Conservation (phyloP, 345 rosid genomes). For the Punica granatum region DNA sequence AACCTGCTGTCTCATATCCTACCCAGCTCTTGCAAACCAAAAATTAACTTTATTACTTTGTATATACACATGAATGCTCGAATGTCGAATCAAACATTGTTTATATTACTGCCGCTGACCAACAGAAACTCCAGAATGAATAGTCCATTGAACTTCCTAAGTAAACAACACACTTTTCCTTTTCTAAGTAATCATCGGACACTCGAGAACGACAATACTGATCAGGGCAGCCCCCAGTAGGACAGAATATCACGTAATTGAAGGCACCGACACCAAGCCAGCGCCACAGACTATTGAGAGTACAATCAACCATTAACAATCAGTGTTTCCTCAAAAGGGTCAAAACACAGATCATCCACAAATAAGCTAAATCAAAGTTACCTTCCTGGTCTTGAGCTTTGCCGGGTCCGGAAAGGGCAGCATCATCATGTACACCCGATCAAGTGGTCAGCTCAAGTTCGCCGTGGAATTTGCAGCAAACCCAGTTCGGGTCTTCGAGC, state of each 20-base stretch:
- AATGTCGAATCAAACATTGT: background rate
- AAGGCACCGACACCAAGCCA: background rate
- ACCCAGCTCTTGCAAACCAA: background rate
- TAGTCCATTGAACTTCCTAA: background rate
- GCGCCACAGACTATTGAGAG: background rate
- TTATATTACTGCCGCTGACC: background rate
- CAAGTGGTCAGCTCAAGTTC: background rate
- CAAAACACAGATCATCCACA: background rate
- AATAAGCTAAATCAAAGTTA: background rate
- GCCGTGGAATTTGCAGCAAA: background rate
- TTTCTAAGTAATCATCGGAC: background rate
- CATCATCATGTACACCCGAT: constrained; percentile 30
- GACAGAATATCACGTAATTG: background rate
- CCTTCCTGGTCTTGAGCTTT: constrained; percentile 43
- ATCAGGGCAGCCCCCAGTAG: background rate
- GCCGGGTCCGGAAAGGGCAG: constrained; percentile 33
- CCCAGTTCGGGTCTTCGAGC: background rate
- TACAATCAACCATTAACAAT: background rate
- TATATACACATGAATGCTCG: background rate
- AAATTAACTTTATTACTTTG: background rate
- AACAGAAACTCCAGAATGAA: background rate
- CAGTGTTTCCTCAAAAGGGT: background rate
- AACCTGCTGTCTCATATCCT: background rate
- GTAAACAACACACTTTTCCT: background rate
- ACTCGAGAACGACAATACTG: background rate